Base-by-base conservation (phyloP, 768 basidiomycete species). In the Guyanaporus albipodus region DNA sequence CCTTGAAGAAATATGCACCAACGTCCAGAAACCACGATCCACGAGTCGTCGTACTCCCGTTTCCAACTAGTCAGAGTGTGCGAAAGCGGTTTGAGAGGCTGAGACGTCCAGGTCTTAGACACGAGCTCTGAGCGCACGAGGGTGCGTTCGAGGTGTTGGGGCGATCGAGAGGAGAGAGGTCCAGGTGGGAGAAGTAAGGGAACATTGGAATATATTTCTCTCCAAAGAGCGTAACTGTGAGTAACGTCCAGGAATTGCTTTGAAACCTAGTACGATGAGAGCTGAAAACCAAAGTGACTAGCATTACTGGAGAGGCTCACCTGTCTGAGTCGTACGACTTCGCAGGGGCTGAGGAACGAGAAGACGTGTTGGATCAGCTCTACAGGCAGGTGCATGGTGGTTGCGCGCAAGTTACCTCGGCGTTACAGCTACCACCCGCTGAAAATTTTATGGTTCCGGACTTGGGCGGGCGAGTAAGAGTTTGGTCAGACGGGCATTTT, bases 51-150 rank as follows among this genome's bases (percentile, higher is more conserved):
- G 1, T 14, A 1, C 26, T 6, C 6, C 4, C 10, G 12, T 5
- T 8, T 29, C 44, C 44, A 31, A 15, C 8, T 31, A 14, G 4
- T 43, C 23, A 4, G 5, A n/a, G 15, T 23, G 11, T 2, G 15
- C 6, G 4, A 11, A 22, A 24, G 32, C 26, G 9, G 4, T n/a
- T 23, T 3, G 29, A 46, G 35, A 18, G 44, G 37, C 2, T 24
- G 22, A 4, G 29, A 38, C 7, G 14, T 12, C 37, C 37, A 32
- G 17, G 37, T 19, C 17, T 19, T 46, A 18, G 44, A 24, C 15
- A 38, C 22, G 14, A 37, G 35, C 9, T 45, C 44, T n/a, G 44
- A 46, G 22, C 24, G 37, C 18, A 46, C 44, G 8, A 45, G 36
- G 21, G n/a, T 23, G n/a, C 36, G 28, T 22, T 46, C 37, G 1